Evolutionary conservation across 345 rosid species (phyloP).

Genomic region (Citrus maxima): DNA sequence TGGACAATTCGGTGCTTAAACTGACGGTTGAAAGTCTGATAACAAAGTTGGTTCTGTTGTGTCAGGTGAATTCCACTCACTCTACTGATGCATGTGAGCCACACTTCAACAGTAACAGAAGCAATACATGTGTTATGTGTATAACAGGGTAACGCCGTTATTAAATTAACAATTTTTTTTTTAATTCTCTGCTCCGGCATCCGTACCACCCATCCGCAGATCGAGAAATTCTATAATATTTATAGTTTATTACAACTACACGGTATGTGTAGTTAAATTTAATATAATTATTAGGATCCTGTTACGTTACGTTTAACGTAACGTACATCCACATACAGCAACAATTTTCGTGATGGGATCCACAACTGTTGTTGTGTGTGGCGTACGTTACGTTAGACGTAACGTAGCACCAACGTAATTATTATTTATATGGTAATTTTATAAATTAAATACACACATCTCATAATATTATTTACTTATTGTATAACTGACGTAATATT

Average conservation of each 20-base stretch:
- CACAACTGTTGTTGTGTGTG: no score
- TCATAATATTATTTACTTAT: no score
- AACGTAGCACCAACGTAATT: no score
- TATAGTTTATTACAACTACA: no score
- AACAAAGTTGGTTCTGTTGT: background rate
- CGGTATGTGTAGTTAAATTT: fast-evolving
- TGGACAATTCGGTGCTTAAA: conserved; percentile 29
- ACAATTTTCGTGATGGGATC: no score
- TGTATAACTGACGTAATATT: fast-evolving
- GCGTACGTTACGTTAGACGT: no score
- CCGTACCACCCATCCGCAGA: background rate
- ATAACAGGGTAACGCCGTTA: background rate
- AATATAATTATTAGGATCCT: no score
- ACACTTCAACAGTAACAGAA: conserved; percentile 10
- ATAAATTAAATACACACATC: fast-evolving
- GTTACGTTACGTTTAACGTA: no score
- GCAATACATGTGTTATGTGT: no score
- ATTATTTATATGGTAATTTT: fast-evolving
- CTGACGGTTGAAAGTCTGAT: conserved; percentile 25
- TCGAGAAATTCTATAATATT: no score
- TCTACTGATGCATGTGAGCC: conserved; percentile 35
- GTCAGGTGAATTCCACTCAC: conserved; percentile 23
- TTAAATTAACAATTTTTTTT: background rate
- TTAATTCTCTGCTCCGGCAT: background rate
- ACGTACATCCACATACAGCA: no score